These are phyloP conservation scores for Aspergillus sp. DNA, from an alignment of 2,329 filamentous ascomycete genomes.

Conservation along the genomic window DNA sequence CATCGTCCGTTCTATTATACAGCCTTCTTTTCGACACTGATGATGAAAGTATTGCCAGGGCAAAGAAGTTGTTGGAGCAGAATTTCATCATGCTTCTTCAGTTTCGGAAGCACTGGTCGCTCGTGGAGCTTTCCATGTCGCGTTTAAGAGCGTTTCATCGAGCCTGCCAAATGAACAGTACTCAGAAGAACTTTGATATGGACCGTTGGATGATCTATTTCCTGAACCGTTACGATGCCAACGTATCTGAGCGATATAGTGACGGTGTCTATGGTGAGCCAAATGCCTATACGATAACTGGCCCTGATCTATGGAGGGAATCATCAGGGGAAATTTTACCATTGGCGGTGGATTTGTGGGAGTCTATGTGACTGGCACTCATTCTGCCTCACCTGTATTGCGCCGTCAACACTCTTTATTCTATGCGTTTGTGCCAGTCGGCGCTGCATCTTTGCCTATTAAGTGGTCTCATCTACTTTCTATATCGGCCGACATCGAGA, in stretches of 20 bases:
- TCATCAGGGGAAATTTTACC: too few relatives aligned
- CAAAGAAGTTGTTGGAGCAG: constrained; percentile 4
- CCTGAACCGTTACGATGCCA: constrained; percentile 6
- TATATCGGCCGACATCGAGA: too few relatives aligned
- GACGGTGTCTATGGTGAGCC: not conserved
- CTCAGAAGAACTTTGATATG: constrained; percentile 6
- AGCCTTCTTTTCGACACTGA: constrained; percentile 5
- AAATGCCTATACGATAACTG: too few relatives aligned
- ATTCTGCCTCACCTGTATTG: too few relatives aligned
- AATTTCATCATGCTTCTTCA: constrained; percentile 10
- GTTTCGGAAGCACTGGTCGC: constrained; percentile 8
- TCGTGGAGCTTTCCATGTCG: constrained; percentile 9
- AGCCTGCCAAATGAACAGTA: constrained; percentile 10
- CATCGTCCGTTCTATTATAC: constrained; percentile 3
- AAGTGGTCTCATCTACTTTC: too few relatives aligned
- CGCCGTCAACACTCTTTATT: too few relatives aligned
- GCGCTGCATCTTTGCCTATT: too few relatives aligned
- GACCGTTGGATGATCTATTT: constrained; percentile 10
- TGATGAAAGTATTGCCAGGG: not conserved
- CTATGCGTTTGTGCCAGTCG: too few relatives aligned
- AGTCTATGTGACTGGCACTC: too few relatives aligned
- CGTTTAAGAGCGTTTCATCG: constrained; percentile 8
- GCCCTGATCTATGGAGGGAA: too few relatives aligned
- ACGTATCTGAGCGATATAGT: constrained; percentile 2
- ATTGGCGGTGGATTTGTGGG: too few relatives aligned